These are phyloP conservation scores for Endothia cerciana DNA, from an alignment of 2,329 filamentous ascomycete species.

Conservation along the genomic window DNA sequence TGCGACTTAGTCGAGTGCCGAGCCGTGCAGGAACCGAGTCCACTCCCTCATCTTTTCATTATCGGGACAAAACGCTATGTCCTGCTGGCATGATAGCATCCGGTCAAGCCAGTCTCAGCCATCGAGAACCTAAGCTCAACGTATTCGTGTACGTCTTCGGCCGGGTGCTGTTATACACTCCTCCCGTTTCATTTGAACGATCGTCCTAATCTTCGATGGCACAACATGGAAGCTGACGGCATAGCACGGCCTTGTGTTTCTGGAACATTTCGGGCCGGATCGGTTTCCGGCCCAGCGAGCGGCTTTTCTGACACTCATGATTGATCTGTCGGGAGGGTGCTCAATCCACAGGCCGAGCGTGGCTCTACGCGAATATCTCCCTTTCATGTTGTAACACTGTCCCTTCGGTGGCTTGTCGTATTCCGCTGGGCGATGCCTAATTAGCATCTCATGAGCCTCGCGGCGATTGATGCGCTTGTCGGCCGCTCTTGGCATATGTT, in stretches of 20 bases:
- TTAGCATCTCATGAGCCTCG: background rate
- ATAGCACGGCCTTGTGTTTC: background rate
- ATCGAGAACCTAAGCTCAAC: background rate
- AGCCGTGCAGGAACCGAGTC: conserved; percentile 27
- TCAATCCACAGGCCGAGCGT: background rate
- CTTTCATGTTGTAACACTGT: background rate
- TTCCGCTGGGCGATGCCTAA: background rate
- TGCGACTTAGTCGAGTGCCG: conserved; percentile 22
- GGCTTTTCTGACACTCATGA: background rate
- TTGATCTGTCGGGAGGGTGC: background rate
- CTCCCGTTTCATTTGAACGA: background rate
- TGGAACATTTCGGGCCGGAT: background rate
- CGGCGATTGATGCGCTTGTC: background rate
- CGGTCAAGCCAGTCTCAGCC: background rate
- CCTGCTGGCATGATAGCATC: too few relatives aligned
- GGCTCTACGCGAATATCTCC: background rate
- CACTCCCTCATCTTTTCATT: background rate
- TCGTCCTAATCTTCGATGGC: background rate
- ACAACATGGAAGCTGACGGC: background rate
- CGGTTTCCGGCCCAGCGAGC: too few relatives aligned
- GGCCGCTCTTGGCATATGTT: background rate
- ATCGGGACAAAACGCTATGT: background rate
- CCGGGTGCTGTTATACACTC: background rate
- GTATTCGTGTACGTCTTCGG: background rate
- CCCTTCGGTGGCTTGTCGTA: background rate